Evolutionary conservation across 108 stramenopile genomes (phyloP), one percentile per base, ranked within the genome.

Genomic region (Skeletonema potamos): DNA sequence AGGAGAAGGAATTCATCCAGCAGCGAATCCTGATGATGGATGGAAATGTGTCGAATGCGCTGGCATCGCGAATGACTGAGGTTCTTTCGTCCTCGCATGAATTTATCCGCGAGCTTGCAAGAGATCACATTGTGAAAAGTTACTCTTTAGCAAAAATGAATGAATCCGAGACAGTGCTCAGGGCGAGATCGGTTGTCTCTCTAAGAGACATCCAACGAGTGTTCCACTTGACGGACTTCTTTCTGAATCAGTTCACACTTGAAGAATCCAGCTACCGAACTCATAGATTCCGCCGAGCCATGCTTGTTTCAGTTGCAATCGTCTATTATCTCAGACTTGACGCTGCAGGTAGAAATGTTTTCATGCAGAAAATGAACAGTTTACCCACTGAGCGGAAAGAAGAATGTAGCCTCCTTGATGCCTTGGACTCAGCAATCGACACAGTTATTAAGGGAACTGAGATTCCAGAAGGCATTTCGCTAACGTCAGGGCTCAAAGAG

Each of bases 1-100:
- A 75, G 58, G 74, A 75, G 30, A 75, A 75, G 36, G 74, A 75
- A 15, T 75, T 75, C 28, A 75, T 75, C 11, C 51, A 51, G n/a
- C 68, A 46, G 7, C 30, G 74, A 37, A 62, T 75, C 8, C 5
- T 39, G 3, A 69, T 75, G 68, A 61, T 75, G 48, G 69, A 75
- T 33, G 34, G 51, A 22, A 13, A 62, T 11, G n/a, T 75, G 2
- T n/a, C 74, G 2, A 10, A 0, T 4, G 27, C 36, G 11, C 51
- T 75, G 0, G 37, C 59, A 4, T 32, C 59, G n/a, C n/a, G 33
- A 61, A 62, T 75, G 74, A 70, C 58, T 12, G 74, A 75, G 29
- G 34, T 75, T 13, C 29, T 75, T 5, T 60, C 74, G 10, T 39
- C 15, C 4, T 69, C 74, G n/a, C 74, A 75, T 18, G 74, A 75